Base-by-base conservation (phyloP, 768 basidiomycete species). In the Megacollybia marginata region DNA sequence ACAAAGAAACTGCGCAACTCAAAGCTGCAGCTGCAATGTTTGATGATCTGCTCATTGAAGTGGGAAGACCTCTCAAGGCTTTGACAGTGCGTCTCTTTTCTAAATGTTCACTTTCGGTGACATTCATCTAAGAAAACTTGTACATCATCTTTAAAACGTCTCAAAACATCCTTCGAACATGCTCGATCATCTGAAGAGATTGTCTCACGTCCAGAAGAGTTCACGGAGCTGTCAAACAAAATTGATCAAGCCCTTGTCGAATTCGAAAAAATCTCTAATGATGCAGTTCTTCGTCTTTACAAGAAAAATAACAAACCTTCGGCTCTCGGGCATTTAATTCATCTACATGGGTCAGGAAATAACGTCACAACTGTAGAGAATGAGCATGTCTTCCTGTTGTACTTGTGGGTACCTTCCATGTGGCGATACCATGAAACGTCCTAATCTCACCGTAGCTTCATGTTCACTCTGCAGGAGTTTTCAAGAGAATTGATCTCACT, bases 381-480 rank as follows among this genome's bases (percentile, higher is more conserved):
- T 55, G 93, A 96, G 57, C 82, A 83, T 50, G 74, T 96, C 1
- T 95, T 95, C 62, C 65, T 94, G 20, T 85, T 93, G 0, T 95
- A 94, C 61, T 95, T 93, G 93, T 94, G 53, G 62, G 91, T 73
- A 15, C 12, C 43, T 44, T 15, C 19, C 13, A 18, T 33, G 20
- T 36, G 46, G 3, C 33, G 44, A 15, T 47, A 5, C 7, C 15
- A 40, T 40, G 19, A 40, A 5, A 19, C 19, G 38, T 40, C 8
- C 8, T 15, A 2, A 15, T 40, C 38, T n/a, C 23, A 5, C 28
- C 5, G n/a, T 15, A 96, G 93, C 70, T 97, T 95, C 67, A 87
- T 96, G 54, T 99, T 97, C 66, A 95, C 92, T 0, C 64, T 97
- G 42, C 92, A 99, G 66, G 96, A 98, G 61, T 97, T 97, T 62